Base-by-base conservation (phyloP, 805 yeast species). In the Kazachstania viticola region DNA sequence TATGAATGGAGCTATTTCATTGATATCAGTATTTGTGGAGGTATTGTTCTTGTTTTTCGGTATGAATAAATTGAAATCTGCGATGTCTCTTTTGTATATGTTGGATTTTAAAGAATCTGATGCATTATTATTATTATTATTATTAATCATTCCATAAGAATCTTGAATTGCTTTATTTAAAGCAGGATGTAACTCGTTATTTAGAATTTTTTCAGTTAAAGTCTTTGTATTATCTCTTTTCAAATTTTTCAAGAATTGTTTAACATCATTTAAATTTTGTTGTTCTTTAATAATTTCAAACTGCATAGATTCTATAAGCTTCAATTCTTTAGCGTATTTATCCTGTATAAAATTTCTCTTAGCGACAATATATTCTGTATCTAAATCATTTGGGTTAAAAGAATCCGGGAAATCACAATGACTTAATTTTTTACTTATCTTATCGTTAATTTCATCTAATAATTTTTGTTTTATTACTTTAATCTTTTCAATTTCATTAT, bases 311-410 rank as follows among this genome's bases (percentile, higher is more conserved):
- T 54, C 54, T 1, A 47, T 39, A 23, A 39, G 42, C 14, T 31
- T 32, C 30, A 46, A 29, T 30, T 52, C 56, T 13, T 39, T 38
- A 1, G 44, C 35, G 32, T 44, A 45, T 5, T 41, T 39, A 14
- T 41, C 36, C 31, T 53, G 56, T 11, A 55, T 46, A 27, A 38
- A 46, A 21, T 43, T 36, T 15, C 58, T 42, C 33, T 54, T 55
- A 14, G 53, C 44, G 32, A 45, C 50, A 13, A 54, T 42, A 29
- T 49, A 51, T 27, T 54, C 58, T 5, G 49, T 43, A 32, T 54
- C 54, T 24, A 51, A 23, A 27, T 54, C 56, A 6, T 41, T 40
- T 7, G 46, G 45, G 17, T 32, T 28, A 12, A 46, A 33, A 27
- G 41, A 38, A 3, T 46, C 38, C 3, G 60, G 60, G 14, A 54